Evolutionary conservation across 1,139 yeast genomes (phyloP), one percentile per base, ranked within the genome.

Genomic region (Sugiyamaella grinbergsii): DNA sequence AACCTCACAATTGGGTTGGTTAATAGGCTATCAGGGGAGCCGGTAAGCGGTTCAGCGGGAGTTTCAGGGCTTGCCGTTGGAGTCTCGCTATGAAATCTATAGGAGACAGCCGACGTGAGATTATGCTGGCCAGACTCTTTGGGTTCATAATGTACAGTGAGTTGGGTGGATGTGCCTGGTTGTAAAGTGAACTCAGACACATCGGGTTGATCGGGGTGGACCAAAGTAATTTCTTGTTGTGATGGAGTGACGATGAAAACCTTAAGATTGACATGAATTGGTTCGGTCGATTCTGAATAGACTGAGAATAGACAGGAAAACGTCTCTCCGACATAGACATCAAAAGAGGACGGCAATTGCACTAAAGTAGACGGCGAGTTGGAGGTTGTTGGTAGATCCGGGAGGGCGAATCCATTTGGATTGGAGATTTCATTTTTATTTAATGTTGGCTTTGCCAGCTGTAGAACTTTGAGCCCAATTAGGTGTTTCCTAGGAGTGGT

Each of bases 301-400:
- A 58, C 54, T 15, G 64, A 60, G 15, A 63, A 47, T 45, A 65
- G 54, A 47, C 64, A 61, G 5, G 58, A 51, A 45, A 65, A 62
- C 29, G 57, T 60, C 45, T 65, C 68, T n/a, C 68, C 68, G 3
- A 64, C 66, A 47, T 62, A 62, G 13, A 63, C 61, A 16, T 57
- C 55, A 47, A 61, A 62, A 13, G 60, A 49, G 11, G 61, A 50
- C 1, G 67, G 62, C 18, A 63, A 52, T 19, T 58, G 36, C 22
- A 58, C 52, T 32, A 62, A 43, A 7, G 56, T 49, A 0, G 56
- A 49, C 6, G 59, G 52, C 15, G 42, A 44, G 7, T 45, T 42
- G 24, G 51, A 37, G 22, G 37, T 39, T 2, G 41, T 33, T 11
- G 33, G 33, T 3, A 29, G 13, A 16, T 15, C 33, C 3, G 33